Evolutionary conservation across 73 alveolate species (phyloP).

Genomic region (Breviolum minutum): DNA sequence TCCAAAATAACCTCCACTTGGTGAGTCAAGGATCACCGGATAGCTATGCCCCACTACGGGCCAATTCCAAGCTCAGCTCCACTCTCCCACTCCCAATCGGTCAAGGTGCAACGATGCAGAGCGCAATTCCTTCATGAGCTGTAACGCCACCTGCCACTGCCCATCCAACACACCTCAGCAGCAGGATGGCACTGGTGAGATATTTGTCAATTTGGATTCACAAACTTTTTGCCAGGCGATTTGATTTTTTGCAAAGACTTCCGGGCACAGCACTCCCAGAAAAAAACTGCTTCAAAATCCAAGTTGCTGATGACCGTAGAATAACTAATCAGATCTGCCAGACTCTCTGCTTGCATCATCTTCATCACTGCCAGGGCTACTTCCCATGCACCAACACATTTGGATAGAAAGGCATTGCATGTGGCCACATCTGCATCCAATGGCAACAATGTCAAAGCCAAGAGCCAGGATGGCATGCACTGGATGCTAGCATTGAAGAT

Average conservation of each 20-base stretch:
- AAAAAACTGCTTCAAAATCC: not conserved
- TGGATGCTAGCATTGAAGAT: not conserved
- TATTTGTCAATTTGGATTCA: too few species aligned
- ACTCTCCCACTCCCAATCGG: not conserved
- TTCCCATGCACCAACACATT: not conserved
- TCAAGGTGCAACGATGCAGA: constrained; percentile 6
- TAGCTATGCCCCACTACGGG: not conserved
- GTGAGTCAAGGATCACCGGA: not conserved
- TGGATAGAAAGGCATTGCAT: constrained; percentile 10
- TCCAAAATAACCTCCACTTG: too few species aligned
- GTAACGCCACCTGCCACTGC: constrained; percentile 13
- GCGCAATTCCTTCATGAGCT: constrained; percentile 42
- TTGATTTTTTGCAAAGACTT: too few species aligned
- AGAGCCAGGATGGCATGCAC: not conserved
- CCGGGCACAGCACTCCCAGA: not conserved
- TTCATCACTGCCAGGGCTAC: not conserved
- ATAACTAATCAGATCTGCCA: constrained; percentile 16
- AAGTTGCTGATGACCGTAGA: not conserved
- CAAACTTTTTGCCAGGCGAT: too few species aligned
- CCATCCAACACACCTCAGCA: not conserved
- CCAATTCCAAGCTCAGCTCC: not conserved
- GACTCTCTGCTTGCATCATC: not conserved
- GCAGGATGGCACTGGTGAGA: too few species aligned
- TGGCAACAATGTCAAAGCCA: not conserved
- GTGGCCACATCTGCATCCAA: not conserved